Evolutionary conservation across 192 early-diverging fungal genomes (phyloP), one percentile per base, ranked within the genome.

Genomic region (Coemansia sp.): DNA sequence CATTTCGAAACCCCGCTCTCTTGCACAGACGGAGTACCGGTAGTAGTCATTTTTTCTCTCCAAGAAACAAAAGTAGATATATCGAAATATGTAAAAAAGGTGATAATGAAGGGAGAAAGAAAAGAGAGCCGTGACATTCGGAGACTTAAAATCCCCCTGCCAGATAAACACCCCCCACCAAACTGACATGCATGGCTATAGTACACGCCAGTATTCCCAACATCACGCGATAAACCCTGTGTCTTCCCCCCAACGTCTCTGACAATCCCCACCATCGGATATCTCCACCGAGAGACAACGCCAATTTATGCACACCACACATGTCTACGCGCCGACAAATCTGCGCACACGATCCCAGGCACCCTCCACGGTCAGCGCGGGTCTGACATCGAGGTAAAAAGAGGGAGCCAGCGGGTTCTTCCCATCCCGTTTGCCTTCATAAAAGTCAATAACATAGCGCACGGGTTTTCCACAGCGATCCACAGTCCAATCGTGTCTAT

Each of bases 401-500:
- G 86, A 87, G 3, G 83, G 78, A 39, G 9, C 78, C 55, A 47
- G 70, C 57, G 64, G 89, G 85, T 60, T 75, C 62, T 7, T 77
- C 64, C 37, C 83, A 74, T 66, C 87, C 69, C 43, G 16, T 28
- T 74, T 86, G 43, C 94, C 95, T 10, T 89, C 84, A 69, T 97
- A 97, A 73, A 93, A 97, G 60, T 97, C 96, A 66, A 98, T 96
- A 8, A 98, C 87, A 68, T 98, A 98, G 1, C 86, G 86, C 8
- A 95, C 91, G 6, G 85, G 78, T 69, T 91, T 89, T 17, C 94
- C 96, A 62, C 96, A 98, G n/a, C 96, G 77, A 71, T 95, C 93
- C 0, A 98, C 88, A 4, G 89, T 89, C 96, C 96, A 98, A 75
- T 98, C 94, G 72, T 98, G 96, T 19, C 94, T 86, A 67, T 98